Conservation (phyloP, 371 early-diverging fungal species). For the Pancytospora philotis region DNA sequence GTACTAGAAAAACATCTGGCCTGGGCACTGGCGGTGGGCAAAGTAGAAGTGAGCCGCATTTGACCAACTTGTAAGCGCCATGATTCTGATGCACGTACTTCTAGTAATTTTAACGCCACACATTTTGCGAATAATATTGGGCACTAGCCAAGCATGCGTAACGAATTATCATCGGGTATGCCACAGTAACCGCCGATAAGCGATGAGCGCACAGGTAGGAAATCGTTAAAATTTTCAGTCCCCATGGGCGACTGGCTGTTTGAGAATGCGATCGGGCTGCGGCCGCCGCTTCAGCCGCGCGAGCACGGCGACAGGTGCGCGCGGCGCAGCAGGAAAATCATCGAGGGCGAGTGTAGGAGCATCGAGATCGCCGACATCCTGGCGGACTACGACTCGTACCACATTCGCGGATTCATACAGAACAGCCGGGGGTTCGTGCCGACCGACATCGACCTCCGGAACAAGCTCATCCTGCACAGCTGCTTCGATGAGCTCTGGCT, state of each 20-base stretch:
- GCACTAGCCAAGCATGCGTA: too few species aligned
- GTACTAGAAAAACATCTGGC: too few species aligned
- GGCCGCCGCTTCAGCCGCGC: background rate
- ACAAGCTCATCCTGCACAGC: background rate
- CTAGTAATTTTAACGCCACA: too few species aligned
- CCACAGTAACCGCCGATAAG: too few species aligned
- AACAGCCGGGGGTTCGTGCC: background rate
- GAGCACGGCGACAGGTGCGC: background rate
- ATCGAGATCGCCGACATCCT: background rate
- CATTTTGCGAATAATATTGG: too few species aligned
- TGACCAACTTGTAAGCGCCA: too few species aligned
- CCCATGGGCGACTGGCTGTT: background rate
- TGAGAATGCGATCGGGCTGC: background rate
- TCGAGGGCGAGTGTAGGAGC: background rate
- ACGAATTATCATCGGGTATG: too few species aligned
- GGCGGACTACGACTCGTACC: background rate
- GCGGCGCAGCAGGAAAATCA: background rate
- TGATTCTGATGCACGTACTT: too few species aligned
- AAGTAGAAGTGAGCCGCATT: too few species aligned
- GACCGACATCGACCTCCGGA: background rate
- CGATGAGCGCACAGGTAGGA: too few species aligned
- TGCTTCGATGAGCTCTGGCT: background rate
- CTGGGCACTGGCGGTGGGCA: too few species aligned
- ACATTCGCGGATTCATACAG: background rate
- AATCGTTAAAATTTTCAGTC: too few species aligned